These are phyloP conservation scores for Sporothrix globosa DNA, from an alignment of 2,329 filamentous ascomycete species.

Conservation along the genomic window DNA sequence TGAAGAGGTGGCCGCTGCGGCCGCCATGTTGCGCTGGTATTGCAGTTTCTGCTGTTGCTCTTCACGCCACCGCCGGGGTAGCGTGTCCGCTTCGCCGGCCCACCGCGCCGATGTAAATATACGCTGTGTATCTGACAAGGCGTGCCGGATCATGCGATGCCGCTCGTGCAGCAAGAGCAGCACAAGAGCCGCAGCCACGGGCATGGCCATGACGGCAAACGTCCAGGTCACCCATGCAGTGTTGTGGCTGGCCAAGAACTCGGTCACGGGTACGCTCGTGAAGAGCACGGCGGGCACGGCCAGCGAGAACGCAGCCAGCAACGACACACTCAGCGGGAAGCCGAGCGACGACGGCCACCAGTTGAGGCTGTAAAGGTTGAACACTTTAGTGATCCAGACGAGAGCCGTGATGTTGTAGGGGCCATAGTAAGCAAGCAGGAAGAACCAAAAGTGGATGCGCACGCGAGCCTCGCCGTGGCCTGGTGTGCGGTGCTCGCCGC, in stretches of 20 bases:
- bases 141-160: slow-evolving; percentile 63
- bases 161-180: slow-evolving; percentile 67
- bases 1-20: neutral
- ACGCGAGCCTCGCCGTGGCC: slow-evolving; percentile 67
- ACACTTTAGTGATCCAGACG: slow-evolving; percentile 72
- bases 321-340: slow-evolving; percentile 64
- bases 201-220: slow-evolving; percentile 70
- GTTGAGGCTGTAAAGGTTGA: slow-evolving; percentile 71
- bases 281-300: slow-evolving; percentile 64
- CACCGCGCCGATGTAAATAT: slow-evolving; percentile 70
- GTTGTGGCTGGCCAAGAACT: slow-evolving; percentile 63
- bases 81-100: slow-evolving; percentile 60
- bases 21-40: neutral
- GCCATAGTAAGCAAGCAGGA: slow-evolving; percentile 70
- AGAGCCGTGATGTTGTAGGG: slow-evolving; percentile 69
- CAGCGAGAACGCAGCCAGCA: slow-evolving; percentile 64
- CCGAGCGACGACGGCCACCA: slow-evolving; percentile 70
- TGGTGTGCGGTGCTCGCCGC: slow-evolving; percentile 50
- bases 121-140: slow-evolving; percentile 67
- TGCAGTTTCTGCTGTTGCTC: slow-evolving; percentile 19
- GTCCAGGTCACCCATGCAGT: slow-evolving; percentile 71
- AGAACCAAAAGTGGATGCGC: slow-evolving; percentile 72
- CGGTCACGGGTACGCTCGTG: slow-evolving; percentile 52
- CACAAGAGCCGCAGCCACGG: slow-evolving; percentile 66
- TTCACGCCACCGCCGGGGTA: slow-evolving; percentile 41